These are phyloP conservation scores for Paramecium caudatum DNA, from an alignment of 73 alveolate species.

Conservation along the genomic window DNA sequence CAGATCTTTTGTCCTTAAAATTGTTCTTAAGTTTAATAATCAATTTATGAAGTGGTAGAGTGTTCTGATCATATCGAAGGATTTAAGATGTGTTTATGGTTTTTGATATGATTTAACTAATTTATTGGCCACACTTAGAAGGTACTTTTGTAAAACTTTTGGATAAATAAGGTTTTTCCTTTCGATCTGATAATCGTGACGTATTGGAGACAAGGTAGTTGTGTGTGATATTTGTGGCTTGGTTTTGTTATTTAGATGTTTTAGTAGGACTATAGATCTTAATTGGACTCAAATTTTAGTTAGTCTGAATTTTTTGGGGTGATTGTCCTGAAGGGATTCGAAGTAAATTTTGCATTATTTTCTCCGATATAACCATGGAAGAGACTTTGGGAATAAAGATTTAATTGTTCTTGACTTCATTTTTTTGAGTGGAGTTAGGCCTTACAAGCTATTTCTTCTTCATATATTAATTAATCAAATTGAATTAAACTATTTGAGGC, in stretches of 20 bases:
- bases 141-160: neutral
- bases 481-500: too few relatives aligned
- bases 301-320: neutral
- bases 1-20: neutral
- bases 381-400: constrained; percentile 28
- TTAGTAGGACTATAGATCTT: constrained; percentile 21
- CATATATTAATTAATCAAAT: neutral
- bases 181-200: too few relatives aligned
- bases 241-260: too few relatives aligned
- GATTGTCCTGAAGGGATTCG: neutral
- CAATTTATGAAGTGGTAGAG: constrained; percentile 15
- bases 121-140: neutral
- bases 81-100: neutral
- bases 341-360: constrained; percentile 17
- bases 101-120: neutral
- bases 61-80: neutral
- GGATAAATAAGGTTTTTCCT: neutral
- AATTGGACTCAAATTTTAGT: constrained; percentile 15
- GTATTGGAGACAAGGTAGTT: too few relatives aligned
- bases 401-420: constrained; percentile 16
- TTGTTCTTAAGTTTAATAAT: neutral
- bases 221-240: too few relatives aligned
- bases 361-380: constrained; percentile 10
- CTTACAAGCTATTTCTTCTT: constrained; percentile 4
- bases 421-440: constrained; percentile 47